phyloP scores from a whole-genome alignment of 345 rosid species.

The Kernera saxatilis region DNA sequence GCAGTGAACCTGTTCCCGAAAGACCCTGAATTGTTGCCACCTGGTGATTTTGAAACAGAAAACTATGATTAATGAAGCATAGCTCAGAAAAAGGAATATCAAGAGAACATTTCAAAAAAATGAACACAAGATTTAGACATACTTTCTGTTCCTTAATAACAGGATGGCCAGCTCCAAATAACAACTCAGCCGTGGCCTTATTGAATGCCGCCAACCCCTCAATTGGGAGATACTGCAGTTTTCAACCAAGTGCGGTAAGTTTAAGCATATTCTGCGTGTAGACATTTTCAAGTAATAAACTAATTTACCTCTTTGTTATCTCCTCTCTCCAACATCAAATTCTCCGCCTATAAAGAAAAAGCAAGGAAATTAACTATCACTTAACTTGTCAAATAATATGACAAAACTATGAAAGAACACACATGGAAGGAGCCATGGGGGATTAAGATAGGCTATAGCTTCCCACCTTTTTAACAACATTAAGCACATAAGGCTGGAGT shows the following conservation, averaged over 20 bases:
- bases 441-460: neutral
- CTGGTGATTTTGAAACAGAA: constrained; percentile 34
- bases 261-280: neutral
- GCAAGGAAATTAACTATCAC: neutral
- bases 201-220: constrained; percentile 96
- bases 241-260: neutral
- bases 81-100: neutral
- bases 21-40: constrained; percentile 98
- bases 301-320: constrained; percentile 87
- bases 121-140: constrained; percentile 23
- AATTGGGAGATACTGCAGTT: constrained; percentile 90
- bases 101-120: neutral
- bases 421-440: neutral
- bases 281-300: constrained; percentile 1
- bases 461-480: constrained; percentile 89
- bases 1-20: constrained; percentile 93
- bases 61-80: neutral
- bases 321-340: constrained; percentile 81
- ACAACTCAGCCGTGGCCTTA: constrained; percentile 84
- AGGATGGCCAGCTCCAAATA: constrained; percentile 75
- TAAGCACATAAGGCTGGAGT: constrained; percentile 87
- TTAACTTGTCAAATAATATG: neutral
- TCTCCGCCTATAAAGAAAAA: constrained; percentile 60
- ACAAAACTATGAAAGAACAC: neutral
- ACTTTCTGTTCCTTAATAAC: constrained; percentile 71